Evolutionary conservation across 2,329 filamentous ascomycete genomes (phyloP).

Genomic region (Xylariaceae sp.): DNA sequence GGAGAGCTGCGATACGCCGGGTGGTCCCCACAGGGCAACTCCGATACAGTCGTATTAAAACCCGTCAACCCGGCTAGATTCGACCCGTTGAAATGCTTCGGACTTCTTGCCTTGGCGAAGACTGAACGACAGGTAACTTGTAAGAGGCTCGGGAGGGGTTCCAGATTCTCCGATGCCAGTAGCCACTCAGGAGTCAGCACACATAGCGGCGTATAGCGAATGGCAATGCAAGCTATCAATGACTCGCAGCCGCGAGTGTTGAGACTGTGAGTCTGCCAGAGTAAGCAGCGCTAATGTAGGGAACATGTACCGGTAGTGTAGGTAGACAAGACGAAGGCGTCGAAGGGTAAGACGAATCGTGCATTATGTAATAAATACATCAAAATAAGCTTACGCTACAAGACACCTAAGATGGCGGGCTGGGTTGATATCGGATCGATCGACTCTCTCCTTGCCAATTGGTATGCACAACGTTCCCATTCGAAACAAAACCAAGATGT

Average conservation of each 20-base stretch:
- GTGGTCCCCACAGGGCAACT: constrained; percentile 26
- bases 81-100: neutral
- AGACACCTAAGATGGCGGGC: too few relatives aligned
- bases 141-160: neutral
- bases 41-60: constrained; percentile 15
- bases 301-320: too few relatives aligned
- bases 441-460: too few relatives aligned
- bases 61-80: neutral
- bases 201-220: too few relatives aligned
- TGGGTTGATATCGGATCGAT: too few relatives aligned
- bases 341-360: constrained; percentile 3
- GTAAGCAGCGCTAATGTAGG: constrained; percentile 10
- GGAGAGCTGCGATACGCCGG: constrained; percentile 16
- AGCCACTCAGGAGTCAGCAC: neutral
- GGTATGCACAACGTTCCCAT: too few relatives aligned
- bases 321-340: neutral
- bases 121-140: too few relatives aligned
- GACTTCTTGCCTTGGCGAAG: neutral
- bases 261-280: neutral
- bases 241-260: neutral
- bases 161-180: neutral
- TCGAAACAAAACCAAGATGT: too few relatives aligned
- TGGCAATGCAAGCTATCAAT: neutral
- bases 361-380: too few relatives aligned
- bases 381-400: too few relatives aligned